Conservation (phyloP, 1,284 basidiomycete species). For the Fomitopsis palustris region DNA sequence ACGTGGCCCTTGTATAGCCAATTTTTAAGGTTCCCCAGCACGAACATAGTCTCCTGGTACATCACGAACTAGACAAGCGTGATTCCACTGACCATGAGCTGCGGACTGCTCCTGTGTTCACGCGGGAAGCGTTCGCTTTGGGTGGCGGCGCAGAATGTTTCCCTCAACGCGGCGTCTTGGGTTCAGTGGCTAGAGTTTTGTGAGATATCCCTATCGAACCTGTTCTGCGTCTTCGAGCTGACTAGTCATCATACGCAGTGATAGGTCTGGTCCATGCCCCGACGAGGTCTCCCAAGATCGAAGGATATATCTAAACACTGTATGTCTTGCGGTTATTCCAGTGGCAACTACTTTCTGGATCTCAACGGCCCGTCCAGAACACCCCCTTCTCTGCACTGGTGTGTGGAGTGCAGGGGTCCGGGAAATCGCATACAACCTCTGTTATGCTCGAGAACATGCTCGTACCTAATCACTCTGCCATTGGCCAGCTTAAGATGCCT, state of each 20-base stretch:
- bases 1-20: not conserved
- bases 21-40: not conserved
- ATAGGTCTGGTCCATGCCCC: not conserved
- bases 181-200: not conserved
- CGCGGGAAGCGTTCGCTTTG: not conserved
- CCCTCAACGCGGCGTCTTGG: not conserved
- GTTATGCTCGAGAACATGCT: slow-evolving; percentile 67
- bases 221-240: not conserved
- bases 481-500: slow-evolving; percentile 49
- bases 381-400: slow-evolving; percentile 33
- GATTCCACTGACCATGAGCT: slow-evolving; percentile 1
- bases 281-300: slow-evolving; percentile 35
- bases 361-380: slow-evolving; percentile 21
- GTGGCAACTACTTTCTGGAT: no score
- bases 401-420: slow-evolving; percentile 46
- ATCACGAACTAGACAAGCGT: not conserved
- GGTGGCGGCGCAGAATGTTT: not conserved
- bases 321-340: slow-evolving; percentile 17
- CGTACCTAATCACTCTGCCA: slow-evolving; percentile 41
- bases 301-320: slow-evolving; percentile 60
- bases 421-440: slow-evolving; percentile 69
- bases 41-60: not conserved
- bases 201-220: not conserved
- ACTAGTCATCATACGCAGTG: not conserved
- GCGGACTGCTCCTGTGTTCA: not conserved